Percentiles rank a stretch among this genome's conserved stretches.
Conservation (phyloP, 2,329 filamentous ascomycete species). For the Fusarium setosum region DNA sequence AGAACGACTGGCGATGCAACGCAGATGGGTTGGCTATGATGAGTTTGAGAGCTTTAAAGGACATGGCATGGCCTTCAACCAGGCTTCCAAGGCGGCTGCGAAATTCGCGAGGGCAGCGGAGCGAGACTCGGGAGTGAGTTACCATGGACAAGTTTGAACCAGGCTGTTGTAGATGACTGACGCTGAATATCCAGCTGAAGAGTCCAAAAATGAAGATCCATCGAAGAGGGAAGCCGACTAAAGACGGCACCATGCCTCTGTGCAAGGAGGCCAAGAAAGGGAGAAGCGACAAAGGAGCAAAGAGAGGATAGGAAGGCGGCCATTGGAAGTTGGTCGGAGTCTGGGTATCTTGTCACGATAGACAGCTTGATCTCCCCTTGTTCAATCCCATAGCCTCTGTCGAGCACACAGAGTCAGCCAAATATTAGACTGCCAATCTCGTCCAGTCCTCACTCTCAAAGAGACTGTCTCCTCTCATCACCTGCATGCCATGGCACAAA, state of each 20-base stretch:
- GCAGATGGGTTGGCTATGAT: not conserved
- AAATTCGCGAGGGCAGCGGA: not conserved
- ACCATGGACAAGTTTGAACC: not conserved
- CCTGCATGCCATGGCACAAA: conserved; percentile 23
- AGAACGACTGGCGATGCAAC: not conserved
- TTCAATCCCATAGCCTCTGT: too few relatives aligned
- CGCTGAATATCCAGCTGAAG: not conserved
- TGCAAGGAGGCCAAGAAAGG: too few relatives aligned
- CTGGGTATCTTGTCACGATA: too few relatives aligned
- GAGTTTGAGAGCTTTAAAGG: not conserved
- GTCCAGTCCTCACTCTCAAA: not conserved
- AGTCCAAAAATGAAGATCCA: too few relatives aligned
- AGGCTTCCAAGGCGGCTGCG: not conserved
- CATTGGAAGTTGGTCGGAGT: too few relatives aligned
- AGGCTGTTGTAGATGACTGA: not conserved
- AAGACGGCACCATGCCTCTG: too few relatives aligned
- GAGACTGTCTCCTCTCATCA: conserved; percentile 14
- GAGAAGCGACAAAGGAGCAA: too few relatives aligned
- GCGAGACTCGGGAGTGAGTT: not conserved
- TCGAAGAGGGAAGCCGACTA: not conserved
- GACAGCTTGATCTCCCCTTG: too few relatives aligned
- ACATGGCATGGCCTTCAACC: not conserved
- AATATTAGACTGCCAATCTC: not conserved
- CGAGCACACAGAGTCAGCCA: too few relatives aligned
- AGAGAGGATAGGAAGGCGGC: not conserved